phyloP scores from a whole-genome alignment of 1,284 basidiomycete species.

The Athelia sp. region DNA sequence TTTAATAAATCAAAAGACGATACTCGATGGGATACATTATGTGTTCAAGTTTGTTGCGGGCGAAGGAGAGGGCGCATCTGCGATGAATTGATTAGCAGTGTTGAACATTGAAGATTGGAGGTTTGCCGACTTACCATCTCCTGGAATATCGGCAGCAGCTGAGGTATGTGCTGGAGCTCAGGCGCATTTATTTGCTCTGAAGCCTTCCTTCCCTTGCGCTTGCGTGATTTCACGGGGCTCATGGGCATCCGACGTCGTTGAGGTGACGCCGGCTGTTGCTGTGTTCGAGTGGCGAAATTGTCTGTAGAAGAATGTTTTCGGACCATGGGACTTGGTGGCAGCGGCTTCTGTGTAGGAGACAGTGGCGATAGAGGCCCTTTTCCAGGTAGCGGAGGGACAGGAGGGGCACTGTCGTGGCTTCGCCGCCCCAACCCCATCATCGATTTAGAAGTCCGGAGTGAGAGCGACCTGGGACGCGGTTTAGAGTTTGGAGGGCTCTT shows the following conservation, averaged over 20 bases:
- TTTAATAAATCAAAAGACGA: neutral
- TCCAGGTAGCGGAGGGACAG: constrained; percentile 26
- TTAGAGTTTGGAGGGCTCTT: constrained; percentile 3
- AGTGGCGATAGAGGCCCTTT: constrained; percentile 14
- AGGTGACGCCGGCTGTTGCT: neutral
- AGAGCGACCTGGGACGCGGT: constrained; percentile 33
- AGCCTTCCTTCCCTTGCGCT: constrained; percentile 34
- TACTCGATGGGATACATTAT: neutral
- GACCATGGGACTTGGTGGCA: constrained; percentile 26
- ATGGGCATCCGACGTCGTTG: constrained; percentile 4
- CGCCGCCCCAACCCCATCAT: constrained; percentile 22
- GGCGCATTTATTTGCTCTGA: constrained; percentile 61
- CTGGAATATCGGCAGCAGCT: constrained; percentile 79
- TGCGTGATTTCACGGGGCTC: constrained; percentile 11
- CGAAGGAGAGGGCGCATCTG: constrained; percentile 22
- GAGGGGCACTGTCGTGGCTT: constrained; percentile 29
- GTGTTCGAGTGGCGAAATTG: constrained; percentile 12
- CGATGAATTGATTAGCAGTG: neutral
- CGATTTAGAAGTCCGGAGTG: constrained; percentile 41
- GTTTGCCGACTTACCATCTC: constrained; percentile 70
- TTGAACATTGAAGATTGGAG: neutral
- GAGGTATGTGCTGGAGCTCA: constrained; percentile 70
- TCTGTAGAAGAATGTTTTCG: constrained; percentile 14
- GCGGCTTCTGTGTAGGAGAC: constrained; percentile 22
- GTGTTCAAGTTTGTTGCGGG: constrained; percentile 7